Evolutionary conservation across 1,284 basidiomycete species (phyloP).

Genomic region (Volvariella volvacea): DNA sequence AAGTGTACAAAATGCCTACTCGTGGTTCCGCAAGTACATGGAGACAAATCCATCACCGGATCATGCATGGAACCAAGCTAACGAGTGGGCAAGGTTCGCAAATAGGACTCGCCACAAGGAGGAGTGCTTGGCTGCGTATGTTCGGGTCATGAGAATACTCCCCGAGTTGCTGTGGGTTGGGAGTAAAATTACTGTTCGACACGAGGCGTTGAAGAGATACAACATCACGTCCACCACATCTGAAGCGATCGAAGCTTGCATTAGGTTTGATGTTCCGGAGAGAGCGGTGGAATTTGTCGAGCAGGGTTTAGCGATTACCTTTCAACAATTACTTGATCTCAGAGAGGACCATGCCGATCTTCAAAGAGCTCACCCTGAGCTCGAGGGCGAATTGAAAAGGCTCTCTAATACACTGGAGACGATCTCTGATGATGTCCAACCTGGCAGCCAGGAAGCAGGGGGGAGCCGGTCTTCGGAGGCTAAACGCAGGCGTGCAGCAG

Average conservation of each 20-base stretch:
- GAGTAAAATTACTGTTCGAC: slow-evolving; percentile 10
- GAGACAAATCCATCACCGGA: slow-evolving; percentile 4
- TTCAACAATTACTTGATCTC: slow-evolving; percentile 12
- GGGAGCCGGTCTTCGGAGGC: too few relatives aligned
- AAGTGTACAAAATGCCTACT: background rate
- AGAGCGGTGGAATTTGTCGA: slow-evolving; percentile 13
- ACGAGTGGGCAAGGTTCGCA: slow-evolving; percentile 10
- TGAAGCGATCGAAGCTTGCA: slow-evolving; percentile 9
- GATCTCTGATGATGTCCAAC: slow-evolving; percentile 6
- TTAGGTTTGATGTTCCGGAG: slow-evolving; percentile 6
- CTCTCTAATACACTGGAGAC: slow-evolving; percentile 2
- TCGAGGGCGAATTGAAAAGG: slow-evolving; percentile 1
- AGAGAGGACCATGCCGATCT: slow-evolving; percentile 9
- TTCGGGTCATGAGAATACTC: slow-evolving; percentile 8
- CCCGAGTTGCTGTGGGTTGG: slow-evolving; percentile 13
- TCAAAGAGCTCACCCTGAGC: slow-evolving; percentile 7
- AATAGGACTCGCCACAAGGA: slow-evolving; percentile 1
- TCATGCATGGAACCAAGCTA: slow-evolving; percentile 7
- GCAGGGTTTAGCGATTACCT: slow-evolving; percentile 12
- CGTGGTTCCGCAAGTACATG: slow-evolving; percentile 3
- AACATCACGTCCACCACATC: slow-evolving; percentile 7
- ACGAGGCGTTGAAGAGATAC: slow-evolving; percentile 10
- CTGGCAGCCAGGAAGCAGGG: too few relatives aligned
- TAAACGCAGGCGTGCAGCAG: slow-evolving; percentile 5
- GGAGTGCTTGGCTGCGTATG: slow-evolving; percentile 10